Evolutionary conservation across 768 basidiomycete species (phyloP).

Genomic region (Xerocomus spinulosus): DNA sequence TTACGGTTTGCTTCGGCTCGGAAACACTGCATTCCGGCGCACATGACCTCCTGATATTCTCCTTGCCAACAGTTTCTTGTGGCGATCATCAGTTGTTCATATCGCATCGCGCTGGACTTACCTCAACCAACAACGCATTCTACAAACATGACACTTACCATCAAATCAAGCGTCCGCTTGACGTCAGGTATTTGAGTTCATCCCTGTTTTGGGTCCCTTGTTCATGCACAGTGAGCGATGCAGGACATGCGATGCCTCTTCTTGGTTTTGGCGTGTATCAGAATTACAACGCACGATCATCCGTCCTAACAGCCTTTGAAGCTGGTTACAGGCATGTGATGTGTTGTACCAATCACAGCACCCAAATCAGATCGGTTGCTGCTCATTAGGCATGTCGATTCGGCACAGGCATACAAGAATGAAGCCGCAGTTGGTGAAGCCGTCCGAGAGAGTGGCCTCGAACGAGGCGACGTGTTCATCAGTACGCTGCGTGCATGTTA

Average conservation of each 20-base stretch:
- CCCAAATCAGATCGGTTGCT: background rate
- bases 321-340: constrained; percentile 55
- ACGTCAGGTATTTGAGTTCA: constrained; percentile 32
- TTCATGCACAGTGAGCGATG: constrained; percentile 1
- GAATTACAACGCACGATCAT: constrained; percentile 52
- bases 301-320: constrained; percentile 58
- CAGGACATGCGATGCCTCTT: constrained; percentile 56
- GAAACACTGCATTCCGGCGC: background rate
- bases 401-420: constrained; percentile 66
- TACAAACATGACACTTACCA: constrained; percentile 24
- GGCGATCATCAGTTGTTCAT: constrained; percentile 3
- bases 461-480: constrained; percentile 62
- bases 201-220: background rate
- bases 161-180: constrained; percentile 31
- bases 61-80: background rate
- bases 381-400: constrained; percentile 59
- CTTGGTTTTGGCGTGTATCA: constrained; percentile 71
- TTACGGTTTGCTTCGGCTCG: background rate
- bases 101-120: constrained; percentile 7
- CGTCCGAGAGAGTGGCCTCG: constrained; percentile 50
- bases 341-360: background rate
- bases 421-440: constrained; percentile 60
- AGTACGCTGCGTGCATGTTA: constrained; percentile 41
- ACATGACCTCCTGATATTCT: background rate
- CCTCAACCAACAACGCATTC: constrained; percentile 12